Evolutionary conservation across 345 rosid species (phyloP).

Genomic region (Salix koriyanagi): DNA sequence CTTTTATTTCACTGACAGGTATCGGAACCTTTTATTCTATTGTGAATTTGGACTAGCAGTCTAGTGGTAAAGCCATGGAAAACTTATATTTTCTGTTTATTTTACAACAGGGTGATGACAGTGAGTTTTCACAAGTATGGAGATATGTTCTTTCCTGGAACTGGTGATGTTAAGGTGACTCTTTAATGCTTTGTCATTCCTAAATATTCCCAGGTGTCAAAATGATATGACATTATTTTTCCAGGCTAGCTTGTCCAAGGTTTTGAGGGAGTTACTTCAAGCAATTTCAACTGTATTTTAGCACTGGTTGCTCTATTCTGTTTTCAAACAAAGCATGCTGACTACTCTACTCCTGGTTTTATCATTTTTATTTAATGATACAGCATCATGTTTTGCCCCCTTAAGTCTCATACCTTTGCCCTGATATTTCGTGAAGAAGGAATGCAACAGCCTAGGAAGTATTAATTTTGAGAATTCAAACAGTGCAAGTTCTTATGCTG

Average conservation of each 20-base stretch:
- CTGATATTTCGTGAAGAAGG: background rate
- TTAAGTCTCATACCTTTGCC: background rate
- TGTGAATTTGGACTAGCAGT: conserved; percentile 1
- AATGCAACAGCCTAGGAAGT: background rate
- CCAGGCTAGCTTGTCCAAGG: background rate
- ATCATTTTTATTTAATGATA: no score
- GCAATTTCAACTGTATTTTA: background rate
- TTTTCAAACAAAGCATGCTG: background rate
- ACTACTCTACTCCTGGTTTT: background rate
- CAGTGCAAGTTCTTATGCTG: no score
- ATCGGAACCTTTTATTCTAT: conserved; percentile 8
- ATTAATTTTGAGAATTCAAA: no score
- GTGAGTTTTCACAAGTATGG: conserved; percentile 98
- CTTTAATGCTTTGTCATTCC: background rate
- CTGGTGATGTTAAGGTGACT: conserved; percentile 94
- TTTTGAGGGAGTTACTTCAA: background rate
- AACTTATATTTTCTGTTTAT: background rate
- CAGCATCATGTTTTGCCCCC: background rate
- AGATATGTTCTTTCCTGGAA: conserved; percentile 95
- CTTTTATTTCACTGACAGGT: conserved; percentile 96
- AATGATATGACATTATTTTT: background rate
- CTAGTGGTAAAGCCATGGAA: background rate
- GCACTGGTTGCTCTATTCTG: background rate
- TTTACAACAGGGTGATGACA: conserved; percentile 85
- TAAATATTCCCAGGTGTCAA: background rate